Evolutionary conservation across 106 monocot genomes (phyloP).

Genomic region (Allium cepa): DNA sequence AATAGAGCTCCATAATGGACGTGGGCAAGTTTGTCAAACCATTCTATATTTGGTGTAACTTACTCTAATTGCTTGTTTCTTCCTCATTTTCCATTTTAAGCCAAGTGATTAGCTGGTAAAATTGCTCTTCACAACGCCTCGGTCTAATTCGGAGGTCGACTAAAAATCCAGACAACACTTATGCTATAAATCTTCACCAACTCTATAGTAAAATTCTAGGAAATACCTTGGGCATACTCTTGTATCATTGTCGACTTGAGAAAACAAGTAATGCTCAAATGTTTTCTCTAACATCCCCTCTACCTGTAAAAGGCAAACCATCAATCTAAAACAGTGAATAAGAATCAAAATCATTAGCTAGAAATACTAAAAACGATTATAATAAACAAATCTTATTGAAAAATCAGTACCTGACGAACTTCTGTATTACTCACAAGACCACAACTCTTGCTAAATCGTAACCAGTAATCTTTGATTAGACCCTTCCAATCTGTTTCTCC

Average conservation of each 20-base stretch:
- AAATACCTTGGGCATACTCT: constrained; percentile 87
- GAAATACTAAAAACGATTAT: not conserved
- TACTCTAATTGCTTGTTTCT: not conserved
- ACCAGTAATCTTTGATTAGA: constrained; percentile 88
- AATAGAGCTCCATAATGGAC: no score
- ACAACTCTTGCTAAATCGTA: constrained; percentile 73
- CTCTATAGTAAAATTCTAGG: not conserved
- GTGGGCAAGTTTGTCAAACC: not conserved
- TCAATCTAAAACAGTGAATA: not conserved
- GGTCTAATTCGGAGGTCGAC: not conserved
- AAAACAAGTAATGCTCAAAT: constrained; percentile 67
- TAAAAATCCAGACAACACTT: not conserved
- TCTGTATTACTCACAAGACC: constrained; percentile 50
- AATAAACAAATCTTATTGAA: not conserved
- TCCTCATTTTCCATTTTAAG: not conserved
- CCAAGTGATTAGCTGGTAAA: not conserved
- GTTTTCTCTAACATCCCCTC: constrained; percentile 82
- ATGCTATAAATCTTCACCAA: not conserved
- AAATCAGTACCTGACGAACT: constrained; percentile 50
- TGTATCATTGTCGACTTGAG: constrained; percentile 28
- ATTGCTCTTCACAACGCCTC: not conserved
- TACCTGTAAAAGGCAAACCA: constrained; percentile 34
- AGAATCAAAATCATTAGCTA: not conserved
- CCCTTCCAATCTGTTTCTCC: constrained; percentile 91
- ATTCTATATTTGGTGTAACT: not conserved